Evolutionary conservation across 139 green algal genomes (phyloP), one percentile per base, ranked within the genome.

Genomic region (Coelastrella sp.): DNA sequence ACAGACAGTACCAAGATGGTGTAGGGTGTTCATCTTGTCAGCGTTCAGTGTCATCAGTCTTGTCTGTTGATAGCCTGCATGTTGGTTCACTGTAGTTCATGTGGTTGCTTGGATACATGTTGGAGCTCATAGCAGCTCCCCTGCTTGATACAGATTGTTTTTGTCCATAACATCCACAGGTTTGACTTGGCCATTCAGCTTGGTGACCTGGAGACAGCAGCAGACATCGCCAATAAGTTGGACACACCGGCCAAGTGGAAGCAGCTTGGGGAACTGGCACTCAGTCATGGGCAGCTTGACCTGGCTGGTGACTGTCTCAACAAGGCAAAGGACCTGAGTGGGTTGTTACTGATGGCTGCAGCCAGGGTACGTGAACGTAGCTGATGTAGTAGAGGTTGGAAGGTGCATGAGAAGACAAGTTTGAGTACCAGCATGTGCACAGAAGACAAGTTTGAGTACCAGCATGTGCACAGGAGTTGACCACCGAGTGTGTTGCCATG

Each of bases 231-330:
- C 6, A 86, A 91, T 37, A 76, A 85, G 48, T 82, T 95, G 48
- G 92, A 96, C 85, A 94, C 83, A 50, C 93, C 95, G 73, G 77
- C 84, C 53, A 98, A 98, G 86, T 99, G 97, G 97, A 95, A 96
- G 76, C 97, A 99, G 91, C 93, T 99, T 43, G 80, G 51, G 34
- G 86, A 88, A 59, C 35, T 92, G 40, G 89, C 88, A 30, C 63
- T 92, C 74, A 40, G 77, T 11, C 75, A 59, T 35, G 89, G 91
- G 9, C 90, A 94, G 78, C 87, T 98, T 27, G 81, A 89, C 1
- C 75, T 97, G 43, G 96, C 96, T 9, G 81, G 92, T 59, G 48
- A 88, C 19, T 98, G 95, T 89, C 89, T 99, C 34, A 50, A 73
- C 1, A 88, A 88, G 17, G 96, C 95, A 4, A 88, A 89, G 59